phyloP scores from a whole-genome alignment of 306 rosid species.

The Acacia crassicarpa region DNA sequence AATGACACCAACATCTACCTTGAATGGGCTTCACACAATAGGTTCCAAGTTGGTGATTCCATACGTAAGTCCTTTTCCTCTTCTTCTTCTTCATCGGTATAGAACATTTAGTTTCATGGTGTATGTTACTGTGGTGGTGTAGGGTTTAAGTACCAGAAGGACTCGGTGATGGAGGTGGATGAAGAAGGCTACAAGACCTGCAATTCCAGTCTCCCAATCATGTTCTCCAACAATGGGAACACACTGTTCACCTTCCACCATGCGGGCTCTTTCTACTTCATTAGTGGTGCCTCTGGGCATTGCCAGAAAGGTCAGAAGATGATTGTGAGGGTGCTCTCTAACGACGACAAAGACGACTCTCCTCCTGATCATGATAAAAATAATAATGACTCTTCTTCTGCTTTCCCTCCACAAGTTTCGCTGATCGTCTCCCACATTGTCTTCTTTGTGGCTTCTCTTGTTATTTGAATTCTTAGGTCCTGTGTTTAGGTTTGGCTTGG shows the following conservation, averaged over 20 bases:
- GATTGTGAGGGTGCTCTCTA: slow-evolving; percentile 61
- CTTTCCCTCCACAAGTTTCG: slow-evolving; percentile 11
- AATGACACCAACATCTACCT: slow-evolving; percentile 67
- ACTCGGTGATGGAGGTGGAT: slow-evolving; percentile 80
- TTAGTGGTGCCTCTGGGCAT: slow-evolving; percentile 80
- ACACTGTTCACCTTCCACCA: slow-evolving; percentile 46
- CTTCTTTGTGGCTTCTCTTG: slow-evolving; percentile 1
- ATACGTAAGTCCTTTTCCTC: slow-evolving; percentile 46
- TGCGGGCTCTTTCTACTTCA: slow-evolving; percentile 75
- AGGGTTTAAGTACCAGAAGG: slow-evolving; percentile 77
- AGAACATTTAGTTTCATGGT: neutral
- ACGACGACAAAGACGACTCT: slow-evolving; percentile 41
- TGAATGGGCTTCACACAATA: slow-evolving; percentile 79
- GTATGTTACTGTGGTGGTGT: neutral
- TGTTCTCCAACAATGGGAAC: slow-evolving; percentile 71
- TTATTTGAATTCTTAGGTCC: neutral
- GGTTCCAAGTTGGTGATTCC: slow-evolving; percentile 69
- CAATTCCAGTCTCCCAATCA: slow-evolving; percentile 72
- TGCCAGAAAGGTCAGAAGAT: slow-evolving; percentile 76
- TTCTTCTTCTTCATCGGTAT: neutral
- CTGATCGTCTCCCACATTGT: slow-evolving; percentile 24
- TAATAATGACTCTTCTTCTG: slow-evolving; percentile 26
- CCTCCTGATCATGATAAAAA: neutral
- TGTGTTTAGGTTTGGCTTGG: neutral
- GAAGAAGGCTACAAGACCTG: slow-evolving; percentile 58